Conservation (phyloP, 2,329 filamentous ascomycete species). For the Madurella fahalii region DNA sequence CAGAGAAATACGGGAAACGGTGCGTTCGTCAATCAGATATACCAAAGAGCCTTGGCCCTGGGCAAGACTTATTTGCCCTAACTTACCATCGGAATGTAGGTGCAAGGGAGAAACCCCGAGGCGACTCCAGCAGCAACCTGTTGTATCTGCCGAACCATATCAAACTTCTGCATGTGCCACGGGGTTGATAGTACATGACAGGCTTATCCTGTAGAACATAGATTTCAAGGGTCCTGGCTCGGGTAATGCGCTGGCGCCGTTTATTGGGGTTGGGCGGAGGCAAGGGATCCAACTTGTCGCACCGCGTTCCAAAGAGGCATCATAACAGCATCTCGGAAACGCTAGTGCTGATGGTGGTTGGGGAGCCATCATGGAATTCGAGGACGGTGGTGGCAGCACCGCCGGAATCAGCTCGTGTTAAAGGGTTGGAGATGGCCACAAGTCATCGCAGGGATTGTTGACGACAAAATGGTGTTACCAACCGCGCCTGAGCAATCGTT, state of each 20-base stretch:
- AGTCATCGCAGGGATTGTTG: not conserved
- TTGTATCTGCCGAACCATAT: not conserved
- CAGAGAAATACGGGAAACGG: no score
- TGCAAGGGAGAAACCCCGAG: no score
- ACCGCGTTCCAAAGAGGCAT: not conserved
- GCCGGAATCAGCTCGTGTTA: not conserved
- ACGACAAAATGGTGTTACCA: no score
- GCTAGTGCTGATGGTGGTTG: not conserved
- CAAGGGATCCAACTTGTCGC: not conserved
- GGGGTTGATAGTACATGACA: constrained; percentile 11
- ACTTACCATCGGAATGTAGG: no score
- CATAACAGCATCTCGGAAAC: not conserved
- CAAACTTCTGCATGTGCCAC: not conserved
- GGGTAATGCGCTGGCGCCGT: not conserved
- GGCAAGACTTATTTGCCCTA: no score
- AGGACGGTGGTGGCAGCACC: not conserved
- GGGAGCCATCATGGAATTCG: not conserved
- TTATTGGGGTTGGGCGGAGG: not conserved
- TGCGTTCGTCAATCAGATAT: no score
- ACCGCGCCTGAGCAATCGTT: not conserved
- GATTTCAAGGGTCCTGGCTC: not conserved
- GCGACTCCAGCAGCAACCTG: not conserved
- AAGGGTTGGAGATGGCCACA: not conserved
- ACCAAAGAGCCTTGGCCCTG: no score
- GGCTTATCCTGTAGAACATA: constrained; percentile 3